These are phyloP conservation scores for Pseudogymnoascus sp. DNA, from an alignment of 2,329 filamentous ascomycete genomes.

Conservation along the genomic window DNA sequence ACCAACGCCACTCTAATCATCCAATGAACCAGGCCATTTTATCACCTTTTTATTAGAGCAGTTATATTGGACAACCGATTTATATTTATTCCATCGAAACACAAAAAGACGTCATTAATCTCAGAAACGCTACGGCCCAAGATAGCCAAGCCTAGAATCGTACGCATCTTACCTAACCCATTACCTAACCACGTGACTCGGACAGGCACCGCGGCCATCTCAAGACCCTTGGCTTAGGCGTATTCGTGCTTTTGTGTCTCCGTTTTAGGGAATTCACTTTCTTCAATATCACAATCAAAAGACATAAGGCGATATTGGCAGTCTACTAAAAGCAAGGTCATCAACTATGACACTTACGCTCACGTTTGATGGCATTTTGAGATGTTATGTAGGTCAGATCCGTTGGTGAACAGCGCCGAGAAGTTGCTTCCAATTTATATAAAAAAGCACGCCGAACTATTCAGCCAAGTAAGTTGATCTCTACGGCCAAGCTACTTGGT, in stretches of 20 bases:
- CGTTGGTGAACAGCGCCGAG: neutral
- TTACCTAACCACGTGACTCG: slow-evolving; percentile 7
- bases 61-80: slow-evolving; percentile 7
- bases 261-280: neutral
- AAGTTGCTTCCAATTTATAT: neutral
- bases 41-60: slow-evolving; percentile 10
- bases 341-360: neutral
- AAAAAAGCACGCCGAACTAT: neutral
- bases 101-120: slow-evolving; percentile 8
- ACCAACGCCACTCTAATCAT: neutral
- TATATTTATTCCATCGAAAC: neutral
- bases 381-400: neutral
- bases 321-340: slow-evolving; percentile 2
- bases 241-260: neutral
- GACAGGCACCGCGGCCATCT: neutral
- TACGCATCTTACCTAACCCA: slow-evolving; percentile 3
- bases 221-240: neutral
- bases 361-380: neutral
- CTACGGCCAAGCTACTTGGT: slow-evolving; percentile 3
- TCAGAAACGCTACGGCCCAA: slow-evolving; percentile 5
- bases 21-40: neutral
- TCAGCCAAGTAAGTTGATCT: slow-evolving; percentile 6
- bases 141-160: slow-evolving; percentile 6
- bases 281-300: neutral
- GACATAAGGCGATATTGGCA: slow-evolving; percentile 5